Percentiles rank a stretch among this genome's conserved stretches.
These are phyloP conservation scores for Allium cepa DNA, from an alignment of 106 monocot genomes.

Conservation along the genomic window DNA sequence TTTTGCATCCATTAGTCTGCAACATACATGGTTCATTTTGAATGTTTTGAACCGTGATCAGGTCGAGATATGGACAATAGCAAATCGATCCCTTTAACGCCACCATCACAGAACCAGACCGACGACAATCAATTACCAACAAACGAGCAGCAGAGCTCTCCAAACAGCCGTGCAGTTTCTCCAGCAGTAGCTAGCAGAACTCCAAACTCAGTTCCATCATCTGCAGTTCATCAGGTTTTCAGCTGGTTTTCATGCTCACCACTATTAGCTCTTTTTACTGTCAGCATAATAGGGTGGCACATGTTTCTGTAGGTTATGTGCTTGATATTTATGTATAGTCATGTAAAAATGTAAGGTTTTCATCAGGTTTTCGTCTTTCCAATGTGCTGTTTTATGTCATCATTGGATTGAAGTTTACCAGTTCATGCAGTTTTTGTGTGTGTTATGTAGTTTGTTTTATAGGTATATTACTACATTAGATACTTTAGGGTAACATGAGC, in stretches of 20 bases:
- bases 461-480: too few species aligned
- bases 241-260: constrained; percentile 20
- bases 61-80: constrained; percentile 58
- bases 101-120: constrained; percentile 34
- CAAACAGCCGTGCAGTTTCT: constrained; percentile 43
- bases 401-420: constrained; percentile 13
- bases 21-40: too few species aligned
- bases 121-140: constrained; percentile 63
- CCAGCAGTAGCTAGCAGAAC: constrained; percentile 76
- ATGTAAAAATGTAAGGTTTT: constrained; percentile 21
- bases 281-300: constrained; percentile 30
- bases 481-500: too few species aligned
- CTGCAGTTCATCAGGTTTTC: constrained; percentile 6
- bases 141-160: constrained; percentile 55
- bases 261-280: constrained; percentile 31
- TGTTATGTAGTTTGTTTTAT: too few species aligned
- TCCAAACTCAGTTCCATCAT: constrained; percentile 26
- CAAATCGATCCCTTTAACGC: constrained; percentile 40
- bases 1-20: too few species aligned
- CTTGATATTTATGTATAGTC: constrained; percentile 10
- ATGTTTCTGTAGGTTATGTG: background rate
- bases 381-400: constrained; percentile 18
- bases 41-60: constrained; percentile 11
- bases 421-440: too few species aligned
- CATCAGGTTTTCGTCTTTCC: constrained; percentile 12